Percentiles rank a stretch among this genome's conserved stretches.
Evolutionary conservation across 495 filamentous ascomycete species (phyloP).

Genomic region (Aspergillus olivimuriae): DNA sequence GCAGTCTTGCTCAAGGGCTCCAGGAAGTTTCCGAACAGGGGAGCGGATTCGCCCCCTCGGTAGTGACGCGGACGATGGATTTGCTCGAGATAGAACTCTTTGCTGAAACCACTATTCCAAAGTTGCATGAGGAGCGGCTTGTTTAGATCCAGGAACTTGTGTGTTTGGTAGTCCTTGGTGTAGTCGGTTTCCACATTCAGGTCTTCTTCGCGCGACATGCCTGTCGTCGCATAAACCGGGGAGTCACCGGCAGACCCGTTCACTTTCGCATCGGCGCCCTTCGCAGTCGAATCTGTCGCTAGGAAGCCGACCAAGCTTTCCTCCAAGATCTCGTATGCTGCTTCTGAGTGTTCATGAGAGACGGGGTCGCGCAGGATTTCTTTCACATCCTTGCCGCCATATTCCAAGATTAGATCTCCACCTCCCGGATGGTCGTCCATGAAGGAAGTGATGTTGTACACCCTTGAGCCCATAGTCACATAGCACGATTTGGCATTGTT

Average conservation of each 20-base stretch:
- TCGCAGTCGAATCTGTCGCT: slow-evolving; percentile 18
- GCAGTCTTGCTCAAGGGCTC: slow-evolving; percentile 91
- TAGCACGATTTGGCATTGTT: slow-evolving; percentile 83
- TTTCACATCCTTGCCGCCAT: slow-evolving; percentile 80
- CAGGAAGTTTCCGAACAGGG: slow-evolving; percentile 95
- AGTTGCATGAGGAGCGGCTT: slow-evolving; percentile 83
- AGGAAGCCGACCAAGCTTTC: slow-evolving; percentile 80
- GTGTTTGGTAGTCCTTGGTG: slow-evolving; percentile 64
- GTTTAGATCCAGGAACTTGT: slow-evolving; percentile 91
- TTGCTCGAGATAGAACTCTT: slow-evolving; percentile 92
- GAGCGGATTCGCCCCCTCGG: slow-evolving; percentile 84
- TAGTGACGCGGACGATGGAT: slow-evolving; percentile 94
- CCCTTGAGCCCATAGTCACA: slow-evolving; percentile 81
- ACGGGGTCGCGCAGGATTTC: slow-evolving; percentile 76
- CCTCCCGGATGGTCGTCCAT: slow-evolving; percentile 86
- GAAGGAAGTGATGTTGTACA: slow-evolving; percentile 93
- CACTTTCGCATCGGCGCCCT: slow-evolving; percentile 25
- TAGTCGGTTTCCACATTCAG: slow-evolving; percentile 79
- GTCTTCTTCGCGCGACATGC: slow-evolving; percentile 81
- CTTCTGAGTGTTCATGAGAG: slow-evolving; percentile 79
- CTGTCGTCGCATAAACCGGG: slow-evolving; percentile 64
- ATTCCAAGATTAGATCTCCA: slow-evolving; percentile 78
- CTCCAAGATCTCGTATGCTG: slow-evolving; percentile 89
- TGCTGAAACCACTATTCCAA: slow-evolving; percentile 80
- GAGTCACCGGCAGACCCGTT: slow-evolving; percentile 37